phyloP scores from a whole-genome alignment of 2,329 filamentous ascomycete species.

The Raffaelea deltoideospora region DNA sequence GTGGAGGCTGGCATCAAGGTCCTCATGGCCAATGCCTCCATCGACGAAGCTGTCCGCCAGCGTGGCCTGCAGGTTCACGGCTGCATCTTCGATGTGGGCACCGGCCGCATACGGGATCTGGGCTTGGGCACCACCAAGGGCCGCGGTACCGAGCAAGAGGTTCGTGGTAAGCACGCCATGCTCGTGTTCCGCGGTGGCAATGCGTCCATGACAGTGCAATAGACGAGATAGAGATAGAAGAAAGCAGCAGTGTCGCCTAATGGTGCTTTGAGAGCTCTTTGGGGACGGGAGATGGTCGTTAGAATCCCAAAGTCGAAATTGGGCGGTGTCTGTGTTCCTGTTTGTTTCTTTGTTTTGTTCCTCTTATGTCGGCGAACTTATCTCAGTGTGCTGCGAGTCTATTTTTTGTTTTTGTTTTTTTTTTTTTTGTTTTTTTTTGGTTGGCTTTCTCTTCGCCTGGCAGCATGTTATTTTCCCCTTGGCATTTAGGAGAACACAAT shows the following conservation, averaged over 20 bases:
- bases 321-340: no score
- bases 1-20: slow-evolving; percentile 53
- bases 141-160: slow-evolving; percentile 17
- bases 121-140: slow-evolving; percentile 24
- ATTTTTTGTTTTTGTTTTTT: background rate
- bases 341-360: no score
- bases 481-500: background rate
- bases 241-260: no score
- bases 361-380: no score
- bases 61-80: slow-evolving; percentile 62
- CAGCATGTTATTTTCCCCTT: background rate
- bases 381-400: no score
- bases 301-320: no score
- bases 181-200: slow-evolving; percentile 31
- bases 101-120: slow-evolving; percentile 33
- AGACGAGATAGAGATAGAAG: background rate
- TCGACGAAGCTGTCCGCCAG: slow-evolving; percentile 56
- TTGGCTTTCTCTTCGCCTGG: background rate
- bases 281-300: no score
- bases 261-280: no score
- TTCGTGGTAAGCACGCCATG: slow-evolving; percentile 32
- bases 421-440: background rate
- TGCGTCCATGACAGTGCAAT: slow-evolving; percentile 17
- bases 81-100: slow-evolving; percentile 52
- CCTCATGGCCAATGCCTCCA: slow-evolving; percentile 51